phyloP scores from a whole-genome alignment of 1,284 basidiomycete genomes.

The Cutaneotrichosporon cutaneum region DNA sequence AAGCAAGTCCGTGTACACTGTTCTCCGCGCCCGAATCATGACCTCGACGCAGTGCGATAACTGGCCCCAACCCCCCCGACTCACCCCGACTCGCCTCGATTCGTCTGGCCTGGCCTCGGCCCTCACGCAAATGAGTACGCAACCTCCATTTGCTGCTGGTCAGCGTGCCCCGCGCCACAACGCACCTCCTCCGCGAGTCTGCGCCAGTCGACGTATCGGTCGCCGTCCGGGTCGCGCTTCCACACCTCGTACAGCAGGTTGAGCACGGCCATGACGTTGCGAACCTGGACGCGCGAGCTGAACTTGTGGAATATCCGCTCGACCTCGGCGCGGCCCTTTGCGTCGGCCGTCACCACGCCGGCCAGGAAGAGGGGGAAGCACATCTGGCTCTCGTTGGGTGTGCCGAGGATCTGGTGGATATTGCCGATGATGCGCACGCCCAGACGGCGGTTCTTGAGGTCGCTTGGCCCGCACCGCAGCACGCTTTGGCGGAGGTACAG shows the following conservation, averaged over 20 bases:
- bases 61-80: too few relatives aligned
- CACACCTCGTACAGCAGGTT: conserved; percentile 35
- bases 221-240: conserved; percentile 34
- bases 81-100: background rate
- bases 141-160: conserved; percentile 11
- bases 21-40: background rate
- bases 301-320: conserved; percentile 32
- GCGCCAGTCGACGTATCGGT: conserved; percentile 34
- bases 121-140: conserved; percentile 18
- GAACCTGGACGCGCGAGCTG: conserved; percentile 29
- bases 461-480: conserved; percentile 26
- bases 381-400: conserved; percentile 39
- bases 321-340: conserved; percentile 27
- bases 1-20: background rate
- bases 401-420: conserved; percentile 34
- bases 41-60: too few relatives aligned
- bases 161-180: background rate
- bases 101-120: too few relatives aligned
- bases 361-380: conserved; percentile 42
- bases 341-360: conserved; percentile 33
- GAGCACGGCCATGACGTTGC: conserved; percentile 34
- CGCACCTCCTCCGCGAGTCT: conserved; percentile 25
- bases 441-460: conserved; percentile 34
- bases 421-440: conserved; percentile 31
- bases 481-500: conserved; percentile 39